A percentile compares a stretch with the other conserved stretches of the same genome.
phyloP scores from a whole-genome alignment of 306 rosid genomes.

The Canavalia gladiata region DNA sequence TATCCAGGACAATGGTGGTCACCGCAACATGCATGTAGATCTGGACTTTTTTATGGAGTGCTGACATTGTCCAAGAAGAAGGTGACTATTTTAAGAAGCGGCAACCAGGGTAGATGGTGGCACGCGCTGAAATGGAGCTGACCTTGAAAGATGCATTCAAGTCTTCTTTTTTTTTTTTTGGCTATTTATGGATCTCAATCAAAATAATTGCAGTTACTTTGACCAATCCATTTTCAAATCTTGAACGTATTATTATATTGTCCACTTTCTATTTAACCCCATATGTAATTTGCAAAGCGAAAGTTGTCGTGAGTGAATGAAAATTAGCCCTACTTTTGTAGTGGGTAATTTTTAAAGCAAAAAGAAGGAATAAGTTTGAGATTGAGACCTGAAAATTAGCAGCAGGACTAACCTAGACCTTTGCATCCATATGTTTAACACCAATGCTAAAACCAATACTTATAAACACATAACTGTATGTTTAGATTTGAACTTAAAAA shows the following conservation, averaged over 20 bases:
- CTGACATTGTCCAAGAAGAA: slow-evolving; percentile 2
- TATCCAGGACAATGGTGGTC: not conserved
- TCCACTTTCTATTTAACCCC: not conserved
- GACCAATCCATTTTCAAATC: slow-evolving; percentile 16
- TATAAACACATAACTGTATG: too few species aligned
- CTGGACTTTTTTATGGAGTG: not conserved
- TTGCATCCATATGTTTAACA: too few species aligned
- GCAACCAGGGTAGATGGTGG: not conserved
- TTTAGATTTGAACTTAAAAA: too few species aligned
- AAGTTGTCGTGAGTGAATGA: not conserved
- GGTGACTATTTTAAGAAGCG: not conserved
- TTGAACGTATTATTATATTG: not conserved
- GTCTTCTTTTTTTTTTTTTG: not conserved
- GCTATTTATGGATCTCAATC: not conserved
- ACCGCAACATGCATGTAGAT: not conserved
- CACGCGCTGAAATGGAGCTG: not conserved
- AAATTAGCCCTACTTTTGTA: not conserved
- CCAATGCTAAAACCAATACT: too few species aligned
- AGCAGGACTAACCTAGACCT: too few species aligned
- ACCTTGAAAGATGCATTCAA: not conserved
- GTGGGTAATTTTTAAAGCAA: not conserved
- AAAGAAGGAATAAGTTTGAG: not conserved
- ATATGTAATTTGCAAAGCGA: not conserved
- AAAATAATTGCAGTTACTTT: not conserved
- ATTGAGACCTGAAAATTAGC: not conserved